Percentiles rank a stretch among this genome's conserved stretches.
phyloP scores from a whole-genome alignment of 73 alveolate genomes.

The Loxodes magnus region DNA sequence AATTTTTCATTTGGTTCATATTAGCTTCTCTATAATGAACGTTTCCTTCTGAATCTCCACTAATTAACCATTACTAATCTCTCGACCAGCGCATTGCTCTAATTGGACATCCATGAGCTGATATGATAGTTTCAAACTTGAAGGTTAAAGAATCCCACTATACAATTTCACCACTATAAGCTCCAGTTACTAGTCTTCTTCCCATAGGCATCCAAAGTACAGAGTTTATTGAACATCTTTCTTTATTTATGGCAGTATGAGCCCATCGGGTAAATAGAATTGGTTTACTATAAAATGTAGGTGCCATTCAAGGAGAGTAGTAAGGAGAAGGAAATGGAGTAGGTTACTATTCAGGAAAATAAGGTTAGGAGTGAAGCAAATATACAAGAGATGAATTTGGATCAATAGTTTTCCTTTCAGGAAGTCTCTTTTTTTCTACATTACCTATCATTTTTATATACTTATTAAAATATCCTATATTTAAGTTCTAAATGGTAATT shows the following conservation, averaged over 20 bases:
- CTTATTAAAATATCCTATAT: no score
- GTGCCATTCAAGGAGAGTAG: slow-evolving; percentile 5
- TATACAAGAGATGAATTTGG: slow-evolving; percentile 10
- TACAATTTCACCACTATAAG: slow-evolving; percentile 31
- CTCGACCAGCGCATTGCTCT: slow-evolving; percentile 65
- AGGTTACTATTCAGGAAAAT: background rate
- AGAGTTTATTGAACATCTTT: slow-evolving; percentile 25
- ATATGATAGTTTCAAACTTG: slow-evolving; percentile 22
- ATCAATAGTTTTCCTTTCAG: slow-evolving; percentile 7
- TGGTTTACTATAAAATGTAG: slow-evolving; percentile 2
- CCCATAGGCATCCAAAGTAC: slow-evolving; percentile 41
- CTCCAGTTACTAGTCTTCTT: slow-evolving; percentile 30
- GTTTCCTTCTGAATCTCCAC: slow-evolving; percentile 64
- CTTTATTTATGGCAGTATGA: slow-evolving; percentile 13
- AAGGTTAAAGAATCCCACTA: slow-evolving; percentile 30
- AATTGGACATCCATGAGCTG: slow-evolving; percentile 31
- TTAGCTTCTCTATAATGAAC: slow-evolving; percentile 36
- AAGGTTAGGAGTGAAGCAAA: slow-evolving; percentile 4
- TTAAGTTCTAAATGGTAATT: no score
- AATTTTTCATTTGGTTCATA: background rate
- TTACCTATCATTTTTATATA: background rate
- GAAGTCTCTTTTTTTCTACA: slow-evolving; percentile 11
- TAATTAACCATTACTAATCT: slow-evolving; percentile 48
- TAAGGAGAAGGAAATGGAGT: slow-evolving; percentile 6
- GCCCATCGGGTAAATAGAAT: background rate